Conservation (phyloP, 768 basidiomycete genomes). For the Podaxis pistillaris region DNA sequence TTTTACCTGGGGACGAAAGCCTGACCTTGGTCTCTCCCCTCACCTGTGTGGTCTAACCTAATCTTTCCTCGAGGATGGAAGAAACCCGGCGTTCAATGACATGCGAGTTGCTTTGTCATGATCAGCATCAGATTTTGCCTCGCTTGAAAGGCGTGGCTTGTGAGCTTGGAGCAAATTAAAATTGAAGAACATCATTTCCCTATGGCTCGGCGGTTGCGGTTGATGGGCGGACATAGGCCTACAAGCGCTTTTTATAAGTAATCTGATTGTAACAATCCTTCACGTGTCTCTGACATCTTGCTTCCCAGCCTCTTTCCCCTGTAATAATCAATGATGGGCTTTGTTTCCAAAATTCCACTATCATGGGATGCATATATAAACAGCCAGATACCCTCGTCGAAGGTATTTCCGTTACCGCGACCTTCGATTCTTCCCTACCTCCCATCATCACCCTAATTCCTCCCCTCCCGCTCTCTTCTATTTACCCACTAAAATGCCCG, state of each 20-base stretch:
- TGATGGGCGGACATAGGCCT: constrained; percentile 1
- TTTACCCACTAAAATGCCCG: constrained; percentile 25
- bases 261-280: neutral
- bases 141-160: neutral
- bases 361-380: neutral
- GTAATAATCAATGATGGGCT: neutral
- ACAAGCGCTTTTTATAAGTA: neutral
- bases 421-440: neutral
- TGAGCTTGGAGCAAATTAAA: neutral
- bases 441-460: neutral
- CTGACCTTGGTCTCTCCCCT: neutral
- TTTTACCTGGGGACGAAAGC: neutral
- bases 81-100: neutral
- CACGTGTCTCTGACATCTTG: constrained; percentile 5
- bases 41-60: neutral
- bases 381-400: neutral
- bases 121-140: neutral
- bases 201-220: neutral
- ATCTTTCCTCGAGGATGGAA: neutral
- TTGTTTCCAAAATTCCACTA: neutral
- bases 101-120: neutral
- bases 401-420: neutral
- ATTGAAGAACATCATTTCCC: neutral
- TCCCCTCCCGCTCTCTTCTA: neutral
- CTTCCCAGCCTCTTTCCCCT: neutral